Conservation (phyloP, 331 rosid species). For the Telfairia occidentalis region DNA sequence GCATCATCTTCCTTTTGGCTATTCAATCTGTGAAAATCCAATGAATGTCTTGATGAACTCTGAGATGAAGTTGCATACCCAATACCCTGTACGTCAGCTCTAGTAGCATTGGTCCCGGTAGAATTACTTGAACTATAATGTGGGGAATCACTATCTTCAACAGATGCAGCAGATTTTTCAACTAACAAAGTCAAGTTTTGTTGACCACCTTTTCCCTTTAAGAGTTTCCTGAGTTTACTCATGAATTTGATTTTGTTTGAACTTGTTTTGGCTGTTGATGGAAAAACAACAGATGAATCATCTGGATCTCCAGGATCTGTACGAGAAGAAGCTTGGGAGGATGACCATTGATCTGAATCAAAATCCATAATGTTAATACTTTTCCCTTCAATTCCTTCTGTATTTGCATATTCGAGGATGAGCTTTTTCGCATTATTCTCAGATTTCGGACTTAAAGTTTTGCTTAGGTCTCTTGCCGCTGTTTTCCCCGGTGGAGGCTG, state of each 20-base stretch:
- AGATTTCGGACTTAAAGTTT: constrained; percentile 55
- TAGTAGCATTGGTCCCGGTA: constrained; percentile 20
- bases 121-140: constrained; percentile 21
- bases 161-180: constrained; percentile 26
- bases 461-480: constrained; percentile 78
- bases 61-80: constrained; percentile 23
- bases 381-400: constrained; percentile 35
- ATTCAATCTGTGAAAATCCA: constrained; percentile 23
- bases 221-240: constrained; percentile 48
- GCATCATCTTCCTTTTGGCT: constrained; percentile 27
- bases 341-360: constrained; percentile 67
- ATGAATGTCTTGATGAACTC: constrained; percentile 24
- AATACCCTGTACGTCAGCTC: constrained; percentile 20
- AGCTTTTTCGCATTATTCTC: constrained; percentile 78
- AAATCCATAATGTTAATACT: constrained; percentile 30
- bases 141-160: constrained; percentile 27
- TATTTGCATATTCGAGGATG: constrained; percentile 66
- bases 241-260: constrained; percentile 37
- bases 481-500: constrained; percentile 58
- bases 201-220: constrained; percentile 39
- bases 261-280: constrained; percentile 27
- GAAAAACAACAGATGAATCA: constrained; percentile 31
- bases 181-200: constrained; percentile 17
- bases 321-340: constrained; percentile 44
- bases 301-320: constrained; percentile 49